phyloP scores from a whole-genome alignment of 2,329 filamentous ascomycete species.

The Verticillium isaacii region DNA sequence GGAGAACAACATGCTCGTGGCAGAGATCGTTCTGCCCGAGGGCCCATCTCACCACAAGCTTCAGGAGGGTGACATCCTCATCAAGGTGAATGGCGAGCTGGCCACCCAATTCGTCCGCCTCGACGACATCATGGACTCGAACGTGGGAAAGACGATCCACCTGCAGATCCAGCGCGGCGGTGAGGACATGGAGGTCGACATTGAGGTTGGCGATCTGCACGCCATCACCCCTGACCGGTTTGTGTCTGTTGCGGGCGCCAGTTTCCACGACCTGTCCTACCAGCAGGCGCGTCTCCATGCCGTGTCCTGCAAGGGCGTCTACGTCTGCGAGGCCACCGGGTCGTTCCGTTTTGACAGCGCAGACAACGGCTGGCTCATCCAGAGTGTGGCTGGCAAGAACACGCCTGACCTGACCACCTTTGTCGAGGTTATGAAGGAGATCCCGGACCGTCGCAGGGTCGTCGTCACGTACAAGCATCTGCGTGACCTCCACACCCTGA shows the following conservation, averaged over 20 bases:
- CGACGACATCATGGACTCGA: slow-evolving; percentile 87
- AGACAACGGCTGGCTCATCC: slow-evolving; percentile 89
- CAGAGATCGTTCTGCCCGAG: slow-evolving; percentile 88
- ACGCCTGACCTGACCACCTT: slow-evolving; percentile 85
- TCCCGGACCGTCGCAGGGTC: slow-evolving; percentile 77
- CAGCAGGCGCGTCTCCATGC: slow-evolving; percentile 96
- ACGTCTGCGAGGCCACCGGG: slow-evolving; percentile 88
- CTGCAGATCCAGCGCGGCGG: slow-evolving; percentile 86
- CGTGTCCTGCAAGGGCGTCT: slow-evolving; percentile 87
- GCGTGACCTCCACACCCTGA: slow-evolving; percentile 86
- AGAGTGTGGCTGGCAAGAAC: slow-evolving; percentile 86
- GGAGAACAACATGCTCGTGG: slow-evolving; percentile 95
- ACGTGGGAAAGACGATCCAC: slow-evolving; percentile 71
- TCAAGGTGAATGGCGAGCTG: slow-evolving; percentile 90
- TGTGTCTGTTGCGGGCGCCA: slow-evolving; percentile 86
- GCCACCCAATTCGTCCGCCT: slow-evolving; percentile 89
- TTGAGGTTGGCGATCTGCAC: slow-evolving; percentile 85
- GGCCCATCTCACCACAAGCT: slow-evolving; percentile 84
- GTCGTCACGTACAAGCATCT: slow-evolving; percentile 96
- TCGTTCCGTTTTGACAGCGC: slow-evolving; percentile 93
- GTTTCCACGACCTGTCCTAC: slow-evolving; percentile 95
- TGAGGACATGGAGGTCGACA: slow-evolving; percentile 77
- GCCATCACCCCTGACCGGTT: slow-evolving; percentile 94
- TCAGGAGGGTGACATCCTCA: slow-evolving; percentile 87
- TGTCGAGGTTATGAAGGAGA: slow-evolving; percentile 81